Evolutionary conservation across 1,139 yeast genomes (phyloP).

Genomic region (Yamadazyma mexicana): DNA sequence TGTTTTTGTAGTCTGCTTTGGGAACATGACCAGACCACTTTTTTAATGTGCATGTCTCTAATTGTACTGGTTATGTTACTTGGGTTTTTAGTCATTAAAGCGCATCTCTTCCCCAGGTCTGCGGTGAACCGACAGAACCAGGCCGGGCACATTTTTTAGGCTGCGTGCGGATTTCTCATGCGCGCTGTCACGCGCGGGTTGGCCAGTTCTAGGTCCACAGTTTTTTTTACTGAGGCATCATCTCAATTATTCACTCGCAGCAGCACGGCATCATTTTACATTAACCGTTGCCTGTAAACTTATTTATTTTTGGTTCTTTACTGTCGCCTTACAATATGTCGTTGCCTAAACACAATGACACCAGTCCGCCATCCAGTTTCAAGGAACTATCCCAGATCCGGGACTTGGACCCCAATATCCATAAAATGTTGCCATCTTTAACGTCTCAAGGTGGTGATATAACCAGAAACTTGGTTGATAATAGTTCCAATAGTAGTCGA

Average conservation of each 20-base stretch:
- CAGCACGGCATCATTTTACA: neutral
- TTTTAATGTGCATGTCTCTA: too few species aligned
- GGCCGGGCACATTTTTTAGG: too few species aligned
- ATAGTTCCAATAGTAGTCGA: slow-evolving; percentile 6
- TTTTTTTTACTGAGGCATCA: neutral
- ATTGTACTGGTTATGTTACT: too few species aligned
- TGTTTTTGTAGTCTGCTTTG: too few species aligned
- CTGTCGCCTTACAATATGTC: neutral
- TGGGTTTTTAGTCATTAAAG: neutral
- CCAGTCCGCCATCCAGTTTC: slow-evolving; percentile 17
- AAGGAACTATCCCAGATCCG: slow-evolving; percentile 16
- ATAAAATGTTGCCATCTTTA: slow-evolving; percentile 14
- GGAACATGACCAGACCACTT: too few species aligned
- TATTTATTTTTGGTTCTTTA: neutral
- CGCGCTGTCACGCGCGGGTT: neutral
- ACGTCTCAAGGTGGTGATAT: slow-evolving; percentile 68
- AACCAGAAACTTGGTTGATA: slow-evolving; percentile 55
- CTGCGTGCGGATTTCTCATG: too few species aligned
- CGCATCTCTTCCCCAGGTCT: neutral
- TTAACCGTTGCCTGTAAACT: neutral
- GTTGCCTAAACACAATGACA: slow-evolving; percentile 5
- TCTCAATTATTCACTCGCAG: slow-evolving; percentile 2
- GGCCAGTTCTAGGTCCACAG: neutral
- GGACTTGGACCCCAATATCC: slow-evolving; percentile 16
- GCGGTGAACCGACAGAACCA: too few species aligned